Conservation (phyloP, 2,329 filamentous ascomycete genomes). For the Graphiopsis chlorocephala region DNA sequence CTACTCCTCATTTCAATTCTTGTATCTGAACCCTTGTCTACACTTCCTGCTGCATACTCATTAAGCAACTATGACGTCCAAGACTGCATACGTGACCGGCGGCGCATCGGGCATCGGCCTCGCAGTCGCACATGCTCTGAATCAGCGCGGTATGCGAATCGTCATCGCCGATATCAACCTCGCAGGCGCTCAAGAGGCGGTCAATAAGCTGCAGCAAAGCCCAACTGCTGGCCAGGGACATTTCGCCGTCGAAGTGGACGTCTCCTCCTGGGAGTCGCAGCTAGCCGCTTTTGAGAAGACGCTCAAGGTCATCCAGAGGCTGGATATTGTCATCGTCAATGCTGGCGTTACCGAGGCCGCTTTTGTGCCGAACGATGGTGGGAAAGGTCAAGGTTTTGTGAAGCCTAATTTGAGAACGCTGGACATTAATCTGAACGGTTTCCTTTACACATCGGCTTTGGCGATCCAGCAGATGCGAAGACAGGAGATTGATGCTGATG, state of each 20-base stretch:
- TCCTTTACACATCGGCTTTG: constrained; percentile 43
- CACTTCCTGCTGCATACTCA: not conserved
- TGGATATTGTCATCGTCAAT: constrained; percentile 43
- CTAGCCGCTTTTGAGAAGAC: constrained; percentile 37
- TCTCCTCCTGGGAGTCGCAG: constrained; percentile 39
- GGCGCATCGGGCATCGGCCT: constrained; percentile 36
- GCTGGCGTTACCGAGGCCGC: constrained; percentile 42
- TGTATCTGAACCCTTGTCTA: not conserved
- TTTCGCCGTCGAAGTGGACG: constrained; percentile 32
- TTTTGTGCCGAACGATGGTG: constrained; percentile 33
- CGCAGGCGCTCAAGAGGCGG: constrained; percentile 27
- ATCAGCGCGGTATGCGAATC: constrained; percentile 44
- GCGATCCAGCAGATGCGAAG: constrained; percentile 46
- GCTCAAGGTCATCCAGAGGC: constrained; percentile 29
- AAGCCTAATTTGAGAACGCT: constrained; percentile 41
- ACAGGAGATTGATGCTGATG: constrained; percentile 35
- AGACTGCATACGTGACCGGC: constrained; percentile 26
- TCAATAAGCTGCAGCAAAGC: constrained; percentile 8
- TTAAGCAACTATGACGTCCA: constrained; percentile 6
- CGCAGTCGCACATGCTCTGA: constrained; percentile 26
- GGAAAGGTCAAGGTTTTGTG: constrained; percentile 29
- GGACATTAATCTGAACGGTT: constrained; percentile 42
- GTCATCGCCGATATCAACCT: constrained; percentile 45
- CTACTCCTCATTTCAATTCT: not conserved
- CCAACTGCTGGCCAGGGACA: constrained; percentile 22